phyloP scores from a whole-genome alignment of 257 asterid species.

The Sherardia arvensis region DNA sequence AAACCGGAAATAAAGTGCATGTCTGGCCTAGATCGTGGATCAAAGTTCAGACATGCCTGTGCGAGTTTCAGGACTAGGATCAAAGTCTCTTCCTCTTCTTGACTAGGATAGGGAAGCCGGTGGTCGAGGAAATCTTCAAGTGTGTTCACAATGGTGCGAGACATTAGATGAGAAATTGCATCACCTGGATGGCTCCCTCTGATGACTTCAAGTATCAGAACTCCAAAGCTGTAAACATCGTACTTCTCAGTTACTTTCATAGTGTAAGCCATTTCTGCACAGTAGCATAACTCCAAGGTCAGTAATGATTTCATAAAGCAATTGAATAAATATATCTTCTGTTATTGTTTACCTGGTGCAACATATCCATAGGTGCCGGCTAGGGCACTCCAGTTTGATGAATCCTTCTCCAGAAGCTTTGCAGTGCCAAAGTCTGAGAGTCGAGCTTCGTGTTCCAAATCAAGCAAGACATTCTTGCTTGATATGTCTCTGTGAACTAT shows the following conservation, averaged over 20 bases:
- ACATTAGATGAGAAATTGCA: constrained; percentile 7
- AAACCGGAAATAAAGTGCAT: constrained; percentile 23
- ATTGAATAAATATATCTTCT: not conserved
- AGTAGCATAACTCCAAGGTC: not conserved
- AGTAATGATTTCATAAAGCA: not conserved
- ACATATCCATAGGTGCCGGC: constrained; percentile 36
- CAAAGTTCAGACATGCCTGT: constrained; percentile 16
- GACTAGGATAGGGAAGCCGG: constrained; percentile 3
- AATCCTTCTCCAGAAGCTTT: constrained; percentile 17
- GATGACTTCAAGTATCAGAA: constrained; percentile 29
- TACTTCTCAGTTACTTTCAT: constrained; percentile 20
- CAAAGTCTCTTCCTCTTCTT: constrained; percentile 12
- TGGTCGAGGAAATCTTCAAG: constrained; percentile 18
- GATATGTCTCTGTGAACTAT: constrained; percentile 8
- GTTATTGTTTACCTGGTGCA: constrained; percentile 25
- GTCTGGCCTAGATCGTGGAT: constrained; percentile 27
- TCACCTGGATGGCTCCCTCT: constrained; percentile 29
- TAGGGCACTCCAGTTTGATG: constrained; percentile 24
- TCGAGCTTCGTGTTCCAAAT: constrained; percentile 24
- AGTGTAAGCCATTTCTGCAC: constrained; percentile 25
- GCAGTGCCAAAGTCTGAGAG: constrained; percentile 40
- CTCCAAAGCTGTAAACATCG: constrained; percentile 41
- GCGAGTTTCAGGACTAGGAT: constrained; percentile 17
- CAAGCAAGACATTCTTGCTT: constrained; percentile 27
- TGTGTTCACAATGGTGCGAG: not conserved